Conservation (phyloP, 2,329 filamentous ascomycete genomes). For the Bretziella fagacearum region DNA sequence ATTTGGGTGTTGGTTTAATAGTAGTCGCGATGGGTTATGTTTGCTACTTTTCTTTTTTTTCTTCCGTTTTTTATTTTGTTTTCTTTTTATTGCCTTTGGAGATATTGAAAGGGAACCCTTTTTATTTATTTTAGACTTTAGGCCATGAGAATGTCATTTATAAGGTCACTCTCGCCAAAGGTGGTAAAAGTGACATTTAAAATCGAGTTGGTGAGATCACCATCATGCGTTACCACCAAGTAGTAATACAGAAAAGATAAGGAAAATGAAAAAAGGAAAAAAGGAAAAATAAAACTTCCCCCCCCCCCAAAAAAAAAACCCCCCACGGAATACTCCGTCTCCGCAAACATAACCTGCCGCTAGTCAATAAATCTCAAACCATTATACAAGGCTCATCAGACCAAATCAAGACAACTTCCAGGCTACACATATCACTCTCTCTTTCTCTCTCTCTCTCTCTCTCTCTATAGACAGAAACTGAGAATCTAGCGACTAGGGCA, state of each 20-base stretch:
- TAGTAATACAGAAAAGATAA: too few species aligned
- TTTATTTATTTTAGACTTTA: constrained; percentile 1
- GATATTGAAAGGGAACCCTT: not conserved
- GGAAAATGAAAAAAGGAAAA: not conserved
- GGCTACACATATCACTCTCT: not conserved
- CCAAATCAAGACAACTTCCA: not conserved
- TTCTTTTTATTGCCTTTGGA: too few species aligned
- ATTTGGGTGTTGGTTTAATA: not conserved
- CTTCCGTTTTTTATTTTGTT: too few species aligned
- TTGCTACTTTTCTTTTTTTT: too few species aligned
- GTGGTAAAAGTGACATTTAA: not conserved
- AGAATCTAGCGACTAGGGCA: constrained; percentile 2
- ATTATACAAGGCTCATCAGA: not conserved
- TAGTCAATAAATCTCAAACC: not conserved
- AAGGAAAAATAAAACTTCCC: not conserved
- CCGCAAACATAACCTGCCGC: too few species aligned
- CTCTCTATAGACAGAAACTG: not conserved
- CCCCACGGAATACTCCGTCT: not conserved
- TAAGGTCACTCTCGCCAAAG: not conserved
- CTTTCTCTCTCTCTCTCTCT: too few species aligned
- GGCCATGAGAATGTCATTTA: constrained; percentile 1
- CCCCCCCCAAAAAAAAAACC: too few species aligned
- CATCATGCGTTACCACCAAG: not conserved
- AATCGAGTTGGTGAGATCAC: not conserved
- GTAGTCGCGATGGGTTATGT: not conserved